Conservation (phyloP, 2,329 filamentous ascomycete species). For the Scopulariopsis brevicaulis region DNA sequence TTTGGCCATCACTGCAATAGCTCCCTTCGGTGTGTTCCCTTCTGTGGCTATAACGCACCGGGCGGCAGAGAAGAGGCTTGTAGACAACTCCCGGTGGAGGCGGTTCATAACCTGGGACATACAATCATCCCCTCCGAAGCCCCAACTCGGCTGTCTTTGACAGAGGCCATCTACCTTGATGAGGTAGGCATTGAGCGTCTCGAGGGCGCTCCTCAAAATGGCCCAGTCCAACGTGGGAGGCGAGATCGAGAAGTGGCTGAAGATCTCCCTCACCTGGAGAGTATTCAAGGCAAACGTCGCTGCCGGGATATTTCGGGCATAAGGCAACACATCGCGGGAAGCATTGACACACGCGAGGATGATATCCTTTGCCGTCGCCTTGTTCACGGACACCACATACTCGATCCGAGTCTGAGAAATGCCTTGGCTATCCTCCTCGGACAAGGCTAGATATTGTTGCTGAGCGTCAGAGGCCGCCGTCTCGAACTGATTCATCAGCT, state of each 20-base stretch:
- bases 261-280: slow-evolving; percentile 37
- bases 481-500: slow-evolving; percentile 45
- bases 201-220: slow-evolving; percentile 30
- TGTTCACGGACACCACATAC: slow-evolving; percentile 39
- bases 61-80: slow-evolving; percentile 34
- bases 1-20: slow-evolving; percentile 10
- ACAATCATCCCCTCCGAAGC: neutral
- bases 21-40: neutral
- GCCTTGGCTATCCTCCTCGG: slow-evolving; percentile 28
- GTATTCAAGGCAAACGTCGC: slow-evolving; percentile 37
- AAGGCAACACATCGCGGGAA: slow-evolving; percentile 38
- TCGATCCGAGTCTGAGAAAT: slow-evolving; percentile 33
- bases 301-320: slow-evolving; percentile 30
- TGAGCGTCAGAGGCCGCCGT: slow-evolving; percentile 44
- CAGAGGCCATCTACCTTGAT: neutral
- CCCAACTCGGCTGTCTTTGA: neutral
- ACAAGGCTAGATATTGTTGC: slow-evolving; percentile 38
- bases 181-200: slow-evolving; percentile 22
- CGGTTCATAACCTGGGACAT: slow-evolving; percentile 11
- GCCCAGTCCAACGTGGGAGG: slow-evolving; percentile 34
- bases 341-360: slow-evolving; percentile 34
- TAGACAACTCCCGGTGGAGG: slow-evolving; percentile 36
- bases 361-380: slow-evolving; percentile 39
- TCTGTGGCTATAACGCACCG: slow-evolving; percentile 20
- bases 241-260: slow-evolving; percentile 31